Conservation (phyloP, 176 grass and related monocot species). For the Oryza coarctata region DNA sequence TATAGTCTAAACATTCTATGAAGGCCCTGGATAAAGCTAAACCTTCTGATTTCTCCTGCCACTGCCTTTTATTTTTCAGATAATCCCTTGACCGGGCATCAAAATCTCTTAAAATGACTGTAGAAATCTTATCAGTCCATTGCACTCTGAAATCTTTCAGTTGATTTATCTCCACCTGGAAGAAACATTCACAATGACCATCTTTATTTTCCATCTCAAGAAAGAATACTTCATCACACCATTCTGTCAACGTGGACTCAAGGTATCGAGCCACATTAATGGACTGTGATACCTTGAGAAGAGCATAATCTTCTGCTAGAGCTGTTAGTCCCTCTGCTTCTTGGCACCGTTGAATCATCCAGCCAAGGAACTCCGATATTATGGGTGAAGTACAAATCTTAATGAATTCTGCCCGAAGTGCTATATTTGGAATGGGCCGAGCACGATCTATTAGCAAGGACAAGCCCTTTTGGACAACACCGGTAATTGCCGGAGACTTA, state of each 20-base stretch:
- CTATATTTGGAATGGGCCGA: slow-evolving; percentile 65
- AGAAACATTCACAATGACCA: slow-evolving; percentile 42
- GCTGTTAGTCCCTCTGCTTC: slow-evolving; percentile 94
- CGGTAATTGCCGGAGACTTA: slow-evolving; percentile 61
- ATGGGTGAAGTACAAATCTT: slow-evolving; percentile 61
- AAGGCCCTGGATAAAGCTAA: slow-evolving; percentile 55
- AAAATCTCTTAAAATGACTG: slow-evolving; percentile 82
- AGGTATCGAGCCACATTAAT: slow-evolving; percentile 70
- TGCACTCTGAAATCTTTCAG: slow-evolving; percentile 67
- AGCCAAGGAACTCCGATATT: slow-evolving; percentile 63
- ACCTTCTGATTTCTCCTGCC: slow-evolving; percentile 70
- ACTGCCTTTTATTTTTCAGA: slow-evolving; percentile 83
- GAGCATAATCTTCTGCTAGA: slow-evolving; percentile 79
- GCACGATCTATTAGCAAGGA: slow-evolving; percentile 81
- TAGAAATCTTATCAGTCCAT: slow-evolving; percentile 80
- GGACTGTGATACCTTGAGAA: slow-evolving; percentile 69
- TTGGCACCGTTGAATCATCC: slow-evolving; percentile 78
- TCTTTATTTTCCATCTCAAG: slow-evolving; percentile 81
- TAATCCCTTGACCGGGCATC: slow-evolving; percentile 67
- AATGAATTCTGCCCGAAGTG: slow-evolving; percentile 75
- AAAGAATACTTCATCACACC: slow-evolving; percentile 90
- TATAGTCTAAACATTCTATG: slow-evolving; percentile 61
- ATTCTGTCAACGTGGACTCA: slow-evolving; percentile 67
- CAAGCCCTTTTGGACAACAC: slow-evolving; percentile 47
- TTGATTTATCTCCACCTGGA: slow-evolving; percentile 62